Base-by-base conservation (phyloP, 148 eudicot species). In the Chenopodium quinoa region DNA sequence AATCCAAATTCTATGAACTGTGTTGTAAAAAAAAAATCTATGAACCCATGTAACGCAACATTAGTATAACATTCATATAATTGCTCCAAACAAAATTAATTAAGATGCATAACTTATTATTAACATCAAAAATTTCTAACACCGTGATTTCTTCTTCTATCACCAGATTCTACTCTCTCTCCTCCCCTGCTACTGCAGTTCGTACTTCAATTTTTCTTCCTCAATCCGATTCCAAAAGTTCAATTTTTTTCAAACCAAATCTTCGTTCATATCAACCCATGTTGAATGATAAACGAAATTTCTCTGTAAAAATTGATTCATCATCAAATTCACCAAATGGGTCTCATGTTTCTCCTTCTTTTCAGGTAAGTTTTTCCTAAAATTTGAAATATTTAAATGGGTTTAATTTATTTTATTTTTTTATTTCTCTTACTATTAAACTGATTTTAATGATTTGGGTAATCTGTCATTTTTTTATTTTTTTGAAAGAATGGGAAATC, bases 251-350 rank as follows among this genome's bases (percentile, higher is more conserved):
- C 79, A 80, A 71, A 47, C 22, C 50, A 3, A 47, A 58, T 50
- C 6, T 56, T 71, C 76, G 14, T 69, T n/a, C 47, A 20, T 37
- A 67, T 73, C 73, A 46, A 19, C 66, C 80, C 11, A 19, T 74
- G 70, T 76, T 78, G 19, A 11, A 1, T n/a, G 52, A 20, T 63
- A 79, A 74, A 47, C 85, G 81, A 60, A 75, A 76, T 22, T 80
- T 89, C 64, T 88, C 85, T 16, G 44, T 81, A 3, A 74, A 76
- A 3, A 74, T 76, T 74, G 75, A 75, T 54, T 84, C 82, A 58
- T 6, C 62, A 27, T 75, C 82, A 29, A 71, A 79, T 11, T 68
- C 72, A 6, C 77, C 46, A 62, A 46, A 77, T 84, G 83, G 72
- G 29, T 60, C 7, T 60, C 7, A 50, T 56, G n/a, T 44, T 9